Evolutionary conservation across 202 grass and related monocot species (phyloP), one percentile per base, ranked within the genome.

Genomic region (Eragrostis tef): DNA sequence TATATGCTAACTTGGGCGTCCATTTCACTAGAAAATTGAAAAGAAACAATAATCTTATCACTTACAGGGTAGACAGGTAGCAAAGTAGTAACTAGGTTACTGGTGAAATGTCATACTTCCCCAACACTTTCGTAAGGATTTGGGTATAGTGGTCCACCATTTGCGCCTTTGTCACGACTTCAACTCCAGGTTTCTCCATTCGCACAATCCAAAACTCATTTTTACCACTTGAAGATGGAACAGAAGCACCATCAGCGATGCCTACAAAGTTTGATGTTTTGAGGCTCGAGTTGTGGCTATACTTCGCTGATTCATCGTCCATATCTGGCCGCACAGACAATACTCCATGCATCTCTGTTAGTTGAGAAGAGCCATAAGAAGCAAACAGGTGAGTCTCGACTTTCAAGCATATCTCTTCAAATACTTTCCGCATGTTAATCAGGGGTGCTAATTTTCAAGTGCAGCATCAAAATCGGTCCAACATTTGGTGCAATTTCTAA

Each of bases 1-100:
- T 92, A 93, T 85, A 99, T 96, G 71, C 93, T 88, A 57, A 90
- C 96, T 85, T 99, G 93, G 36, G 96, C 90, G 84, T 99, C 93
- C 59, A 96, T 90, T 79, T 96, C 90, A 56, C 93, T 99, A 64
- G 60, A 74, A 48, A 52, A 15, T 43, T 63, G 44, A n/a, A 86
- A 31, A 31, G 29, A 31, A 39, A 63, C 20, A 44, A 27, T 31
- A 34, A 34, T 70, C 21, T 15, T 73, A 74, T 53, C 54, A 84
- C 2, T 64, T 12, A 79, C 17, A 72, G 0, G 4, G 20, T 14
- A 81, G 31, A 74, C 42, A 77, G 4, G 74, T 27, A 58, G 19
- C 58, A 39, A 86, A 81, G 31, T 70, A 66, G 46, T 64, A 64
- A 24, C 43, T 15, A 67, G 36, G 7, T 64, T 67, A 26, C 10